Evolutionary conservation across 148 eudicot genomes (phyloP).

Genomic region (Vaccinium macrocarpon): DNA sequence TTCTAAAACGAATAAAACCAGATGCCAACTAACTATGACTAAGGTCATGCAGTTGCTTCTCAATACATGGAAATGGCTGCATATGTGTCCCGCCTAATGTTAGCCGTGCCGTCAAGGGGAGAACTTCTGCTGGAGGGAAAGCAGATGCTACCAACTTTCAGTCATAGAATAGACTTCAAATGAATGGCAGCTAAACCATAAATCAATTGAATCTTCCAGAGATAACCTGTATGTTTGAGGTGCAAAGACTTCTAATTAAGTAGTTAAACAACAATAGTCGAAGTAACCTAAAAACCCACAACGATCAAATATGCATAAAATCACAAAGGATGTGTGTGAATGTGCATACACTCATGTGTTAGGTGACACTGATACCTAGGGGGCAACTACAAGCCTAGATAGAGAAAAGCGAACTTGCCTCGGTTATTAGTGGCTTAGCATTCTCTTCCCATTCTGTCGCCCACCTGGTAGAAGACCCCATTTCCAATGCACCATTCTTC

Average conservation of each 20-base stretch:
- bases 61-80: not conserved
- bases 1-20: not conserved
- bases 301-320: not conserved
- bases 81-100: not conserved
- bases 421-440: constrained; percentile 68
- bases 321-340: not conserved
- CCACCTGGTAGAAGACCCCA: constrained; percentile 70
- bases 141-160: constrained; percentile 4
- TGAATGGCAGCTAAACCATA: not conserved
- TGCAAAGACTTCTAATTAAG: not conserved
- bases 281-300: not conserved
- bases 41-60: not conserved
- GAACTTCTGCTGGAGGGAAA: not conserved
- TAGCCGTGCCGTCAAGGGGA: not conserved
- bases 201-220: constrained; percentile 23
- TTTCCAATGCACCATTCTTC: constrained; percentile 66
- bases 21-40: not conserved
- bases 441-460: constrained; percentile 81
- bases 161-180: not conserved
- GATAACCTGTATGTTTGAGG: constrained; percentile 31
- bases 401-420: constrained; percentile 36
- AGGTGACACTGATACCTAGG: not conserved
- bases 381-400: not conserved
- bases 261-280: not conserved
- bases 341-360: not conserved